Conservation (phyloP, 2,329 filamentous ascomycete genomes). For the Talaromyces sp. region DNA sequence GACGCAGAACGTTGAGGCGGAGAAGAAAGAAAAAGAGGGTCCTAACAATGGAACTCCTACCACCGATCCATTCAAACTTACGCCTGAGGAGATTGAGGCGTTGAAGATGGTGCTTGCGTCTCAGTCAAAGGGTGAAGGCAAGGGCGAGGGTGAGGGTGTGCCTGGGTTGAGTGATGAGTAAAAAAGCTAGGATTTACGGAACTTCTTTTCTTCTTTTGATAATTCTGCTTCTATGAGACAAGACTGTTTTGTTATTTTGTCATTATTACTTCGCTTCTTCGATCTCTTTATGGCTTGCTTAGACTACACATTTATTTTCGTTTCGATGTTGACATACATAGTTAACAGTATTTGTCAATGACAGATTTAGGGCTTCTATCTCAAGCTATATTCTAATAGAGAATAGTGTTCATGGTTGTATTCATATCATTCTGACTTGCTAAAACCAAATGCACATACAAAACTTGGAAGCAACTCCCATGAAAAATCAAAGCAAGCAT, state of each 20-base stretch:
- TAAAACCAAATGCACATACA: neutral
- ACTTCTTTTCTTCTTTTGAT: neutral
- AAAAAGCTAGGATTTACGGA: neutral
- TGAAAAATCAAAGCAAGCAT: neutral
- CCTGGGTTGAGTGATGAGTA: neutral
- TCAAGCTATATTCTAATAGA: neutral
- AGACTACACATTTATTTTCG: constrained; percentile 11
- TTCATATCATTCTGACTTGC: neutral
- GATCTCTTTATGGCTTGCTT: neutral
- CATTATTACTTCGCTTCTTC: neutral
- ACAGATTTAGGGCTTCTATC: neutral
- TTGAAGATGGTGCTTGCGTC: neutral
- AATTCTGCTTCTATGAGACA: neutral
- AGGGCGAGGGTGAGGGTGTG: neutral
- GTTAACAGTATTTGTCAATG: constrained; percentile 6
- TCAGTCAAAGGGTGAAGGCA: neutral
- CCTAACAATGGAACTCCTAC: neutral
- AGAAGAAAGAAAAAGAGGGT: neutral
- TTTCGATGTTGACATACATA: constrained; percentile 3
- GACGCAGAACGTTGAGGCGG: neutral
- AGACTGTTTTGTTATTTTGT: neutral
- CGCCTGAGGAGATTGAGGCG: constrained; percentile 3
- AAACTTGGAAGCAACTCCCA: neutral
- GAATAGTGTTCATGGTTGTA: neutral
- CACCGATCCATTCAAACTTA: neutral